Percentiles rank a stretch among this genome's conserved stretches.
phyloP scores from a whole-genome alignment of 352 stramenopile genomes.

The Globisporangium alternatum region DNA sequence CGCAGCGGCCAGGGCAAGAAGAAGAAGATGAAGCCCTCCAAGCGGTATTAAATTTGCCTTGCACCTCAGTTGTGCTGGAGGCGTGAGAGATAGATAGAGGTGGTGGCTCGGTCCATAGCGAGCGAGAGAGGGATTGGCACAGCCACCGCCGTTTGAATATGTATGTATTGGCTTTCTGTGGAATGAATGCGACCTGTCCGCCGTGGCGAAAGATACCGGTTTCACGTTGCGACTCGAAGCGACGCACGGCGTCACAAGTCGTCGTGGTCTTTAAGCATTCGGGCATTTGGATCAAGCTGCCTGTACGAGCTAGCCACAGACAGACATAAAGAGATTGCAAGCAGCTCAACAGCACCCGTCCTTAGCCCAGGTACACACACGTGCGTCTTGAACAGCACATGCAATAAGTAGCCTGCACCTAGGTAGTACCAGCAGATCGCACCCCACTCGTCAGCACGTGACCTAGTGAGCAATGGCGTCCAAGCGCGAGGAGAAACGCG shows the following conservation, averaged over 20 bases:
- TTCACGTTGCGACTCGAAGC: slow-evolving; percentile 5
- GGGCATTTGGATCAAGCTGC: background rate
- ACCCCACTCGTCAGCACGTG: too few relatives aligned
- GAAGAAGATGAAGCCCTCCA: slow-evolving; percentile 35
- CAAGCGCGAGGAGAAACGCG: slow-evolving; percentile 54
- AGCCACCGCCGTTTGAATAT: background rate
- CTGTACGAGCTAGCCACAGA: background rate
- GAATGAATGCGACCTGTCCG: background rate
- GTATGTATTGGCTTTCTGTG: background rate
- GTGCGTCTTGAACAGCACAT: too few relatives aligned
- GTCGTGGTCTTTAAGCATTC: background rate
- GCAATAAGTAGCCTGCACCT: too few relatives aligned
- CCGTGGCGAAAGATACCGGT: background rate
- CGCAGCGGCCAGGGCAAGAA: slow-evolving; percentile 49
- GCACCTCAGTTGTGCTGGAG: background rate
- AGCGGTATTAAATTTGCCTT: slow-evolving; percentile 8
- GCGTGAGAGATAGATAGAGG: background rate
- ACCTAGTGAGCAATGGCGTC: slow-evolving; percentile 22
- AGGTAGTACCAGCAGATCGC: background rate
- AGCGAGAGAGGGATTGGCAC: background rate
- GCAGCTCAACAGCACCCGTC: too few relatives aligned
- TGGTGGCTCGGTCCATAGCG: background rate
- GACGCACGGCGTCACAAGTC: slow-evolving; percentile 6
- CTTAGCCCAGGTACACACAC: too few relatives aligned
- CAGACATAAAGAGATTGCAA: background rate